Conservation (phyloP, 2,329 filamentous ascomycete species). For the Exophiala xenobiotica region DNA sequence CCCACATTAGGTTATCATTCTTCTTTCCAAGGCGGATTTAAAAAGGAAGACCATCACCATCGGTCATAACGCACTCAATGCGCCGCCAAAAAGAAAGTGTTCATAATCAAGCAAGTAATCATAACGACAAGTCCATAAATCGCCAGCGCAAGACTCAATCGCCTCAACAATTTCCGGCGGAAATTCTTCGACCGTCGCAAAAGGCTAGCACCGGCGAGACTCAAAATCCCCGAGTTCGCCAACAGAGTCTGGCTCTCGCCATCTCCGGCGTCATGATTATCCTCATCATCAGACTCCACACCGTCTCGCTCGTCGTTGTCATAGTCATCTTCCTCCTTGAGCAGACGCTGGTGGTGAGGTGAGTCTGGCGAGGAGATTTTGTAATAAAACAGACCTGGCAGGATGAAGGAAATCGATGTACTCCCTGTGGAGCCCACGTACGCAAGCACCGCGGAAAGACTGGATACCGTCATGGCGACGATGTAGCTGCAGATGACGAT, state of each 20-base stretch:
- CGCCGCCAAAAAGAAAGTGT: slow-evolving; percentile 72
- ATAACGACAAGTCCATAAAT: slow-evolving; percentile 86
- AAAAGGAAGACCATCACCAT: too few species aligned
- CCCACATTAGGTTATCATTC: too few species aligned
- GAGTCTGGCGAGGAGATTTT: slow-evolving; percentile 93
- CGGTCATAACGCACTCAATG: slow-evolving; percentile 48
- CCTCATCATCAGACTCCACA: slow-evolving; percentile 39
- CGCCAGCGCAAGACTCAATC: slow-evolving; percentile 70
- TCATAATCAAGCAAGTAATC: slow-evolving; percentile 81
- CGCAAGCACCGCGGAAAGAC: slow-evolving; percentile 84
- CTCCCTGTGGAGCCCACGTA: slow-evolving; percentile 94
- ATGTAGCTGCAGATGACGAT: slow-evolving; percentile 84
- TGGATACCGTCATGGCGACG: slow-evolving; percentile 86
- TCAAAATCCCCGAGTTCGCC: slow-evolving; percentile 46
- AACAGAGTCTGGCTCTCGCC: slow-evolving; percentile 35
- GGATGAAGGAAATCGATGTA: slow-evolving; percentile 94
- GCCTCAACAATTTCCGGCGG: slow-evolving; percentile 65
- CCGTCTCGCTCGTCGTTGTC: slow-evolving; percentile 55
- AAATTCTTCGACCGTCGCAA: slow-evolving; percentile 54
- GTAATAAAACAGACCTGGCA: slow-evolving; percentile 96
- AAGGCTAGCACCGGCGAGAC: slow-evolving; percentile 52
- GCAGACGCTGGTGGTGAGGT: slow-evolving; percentile 76
- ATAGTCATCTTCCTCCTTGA: slow-evolving; percentile 84
- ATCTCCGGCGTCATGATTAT: slow-evolving; percentile 49
- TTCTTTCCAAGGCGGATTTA: too few species aligned